Evolutionary conservation across 176 grass and related monocot genomes (phyloP), one percentile per base, ranked within the genome.

Genomic region (Themeda triandra): DNA sequence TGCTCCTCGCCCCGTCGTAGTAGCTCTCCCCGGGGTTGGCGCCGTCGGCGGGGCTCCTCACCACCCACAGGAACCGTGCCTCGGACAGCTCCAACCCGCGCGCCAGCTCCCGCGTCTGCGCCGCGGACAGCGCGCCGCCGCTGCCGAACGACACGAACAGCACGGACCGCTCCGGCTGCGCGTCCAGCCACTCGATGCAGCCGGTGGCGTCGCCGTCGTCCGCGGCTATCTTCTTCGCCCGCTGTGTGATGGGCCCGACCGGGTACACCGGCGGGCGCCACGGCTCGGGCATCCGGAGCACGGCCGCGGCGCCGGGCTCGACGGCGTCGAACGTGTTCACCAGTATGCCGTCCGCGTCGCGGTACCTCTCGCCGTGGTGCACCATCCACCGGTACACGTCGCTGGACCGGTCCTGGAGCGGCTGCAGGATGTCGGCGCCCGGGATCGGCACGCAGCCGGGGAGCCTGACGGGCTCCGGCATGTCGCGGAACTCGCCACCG

Each of bases 271-370:
- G 87, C 14, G 91, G 87, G 11, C 63, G 60, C 56, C 83, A 64
- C 13, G 82, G 21, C 21, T 92, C 79, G 56, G 53, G 42, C 17
- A 1, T 56, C 21, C 35, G 76, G 24, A 93, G 86, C 31, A 77
- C 58, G 1, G 77, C 79, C n/a, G 83, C 73, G 1, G 85, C 46
- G 19, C 25, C 15, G 2, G 88, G 85, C 81, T 93, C 82, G 58
- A 77, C 36, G 46, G 81, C 86, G 33, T 90, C 85, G 31, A 90
- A 93, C 10, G 85, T 85, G 80, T 93, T 93, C 13, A 90, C 85
- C 35, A 93, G 70, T 44, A 90, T 74, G 36, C 88, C 88, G 59
- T 45, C 75, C 2, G 85, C 84, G 63, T 93, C 85, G 23, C 79
- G 46, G 53, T 78, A 93, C 23, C 75, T 42, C 62, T 63, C 59